A percentile compares a stretch with the other conserved stretches of the same genome.
Conservation (phyloP, 257 asterid genomes). For the Jacaranda mimosifolia region DNA sequence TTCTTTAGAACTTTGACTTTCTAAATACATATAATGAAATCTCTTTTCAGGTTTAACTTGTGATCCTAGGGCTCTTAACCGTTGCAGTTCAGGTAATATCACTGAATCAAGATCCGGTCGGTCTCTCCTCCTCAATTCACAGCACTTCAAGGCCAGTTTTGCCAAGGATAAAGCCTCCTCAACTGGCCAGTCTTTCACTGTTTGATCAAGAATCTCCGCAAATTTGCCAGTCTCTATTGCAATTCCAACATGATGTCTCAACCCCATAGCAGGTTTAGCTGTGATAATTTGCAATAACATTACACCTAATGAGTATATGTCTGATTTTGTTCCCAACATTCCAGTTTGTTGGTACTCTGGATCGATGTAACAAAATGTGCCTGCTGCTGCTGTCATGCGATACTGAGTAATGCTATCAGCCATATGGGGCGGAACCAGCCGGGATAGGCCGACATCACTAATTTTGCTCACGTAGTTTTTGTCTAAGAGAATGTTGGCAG, state of each 20-base stretch:
- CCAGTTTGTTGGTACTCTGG: constrained; percentile 97
- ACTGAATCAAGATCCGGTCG: constrained; percentile 82
- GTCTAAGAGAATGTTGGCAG: constrained; percentile 89
- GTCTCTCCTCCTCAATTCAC: constrained; percentile 86
- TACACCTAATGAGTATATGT: constrained; percentile 78
- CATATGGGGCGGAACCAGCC: constrained; percentile 73
- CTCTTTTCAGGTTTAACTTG: constrained; percentile 34
- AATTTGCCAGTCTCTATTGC: constrained; percentile 73
- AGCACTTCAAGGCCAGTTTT: constrained; percentile 70
- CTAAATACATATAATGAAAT: constrained; percentile 34
- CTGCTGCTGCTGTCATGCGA: constrained; percentile 92
- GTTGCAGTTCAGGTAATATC: constrained; percentile 71
- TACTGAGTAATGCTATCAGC: constrained; percentile 72
- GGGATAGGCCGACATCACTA: constrained; percentile 84
- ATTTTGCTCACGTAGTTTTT: constrained; percentile 82
- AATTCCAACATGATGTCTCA: constrained; percentile 62
- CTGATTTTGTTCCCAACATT: constrained; percentile 86
- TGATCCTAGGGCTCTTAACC: constrained; percentile 58
- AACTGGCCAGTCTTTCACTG: constrained; percentile 81
- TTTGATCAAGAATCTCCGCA: constrained; percentile 64
- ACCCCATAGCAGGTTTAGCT: constrained; percentile 80
- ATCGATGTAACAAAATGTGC: constrained; percentile 97
- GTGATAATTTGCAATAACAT: constrained; percentile 76
- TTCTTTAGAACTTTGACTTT: constrained; percentile 31
- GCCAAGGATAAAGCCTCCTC: constrained; percentile 79